Evolutionary conservation across 2,329 filamentous ascomycete species (phyloP).

Genomic region (Gnomoniopsis smithogilvyi): DNA sequence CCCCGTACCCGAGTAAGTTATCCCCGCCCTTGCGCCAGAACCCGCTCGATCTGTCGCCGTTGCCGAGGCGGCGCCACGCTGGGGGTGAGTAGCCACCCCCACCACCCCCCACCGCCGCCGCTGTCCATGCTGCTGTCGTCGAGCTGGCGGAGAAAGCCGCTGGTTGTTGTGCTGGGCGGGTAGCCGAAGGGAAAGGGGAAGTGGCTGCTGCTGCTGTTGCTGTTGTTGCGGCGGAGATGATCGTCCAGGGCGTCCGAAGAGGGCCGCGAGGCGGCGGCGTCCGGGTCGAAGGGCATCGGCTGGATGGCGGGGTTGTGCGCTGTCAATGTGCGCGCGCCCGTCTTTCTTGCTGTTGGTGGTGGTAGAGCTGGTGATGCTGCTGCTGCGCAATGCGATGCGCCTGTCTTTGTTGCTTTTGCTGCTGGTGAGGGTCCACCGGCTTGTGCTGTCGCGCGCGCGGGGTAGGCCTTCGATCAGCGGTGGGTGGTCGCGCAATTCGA

Average conservation of each 20-base stretch:
- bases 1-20: slow-evolving; percentile 21
- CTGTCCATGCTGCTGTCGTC: slow-evolving; percentile 33
- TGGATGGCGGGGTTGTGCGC: not conserved
- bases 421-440: not conserved
- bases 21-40: slow-evolving; percentile 55
- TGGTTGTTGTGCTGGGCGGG: slow-evolving; percentile 34
- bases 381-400: slow-evolving; percentile 18
- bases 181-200: slow-evolving; percentile 32
- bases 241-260: not conserved
- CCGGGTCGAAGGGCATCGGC: slow-evolving; percentile 18
- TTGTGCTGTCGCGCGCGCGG: slow-evolving; percentile 5
- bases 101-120: slow-evolving; percentile 9
- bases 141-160: slow-evolving; percentile 35
- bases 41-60: slow-evolving; percentile 55
- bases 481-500: slow-evolving; percentile 21
- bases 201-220: not conserved
- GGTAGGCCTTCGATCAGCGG: slow-evolving; percentile 19
- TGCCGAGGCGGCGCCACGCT: slow-evolving; percentile 59
- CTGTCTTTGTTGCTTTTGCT: not conserved
- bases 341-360: slow-evolving; percentile 16
- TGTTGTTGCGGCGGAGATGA: not conserved
- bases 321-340: not conserved
- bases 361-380: slow-evolving; percentile 18
- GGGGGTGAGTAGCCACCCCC: slow-evolving; percentile 57
- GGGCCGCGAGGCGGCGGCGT: slow-evolving; percentile 48